Evolutionary conservation across 2,329 filamentous ascomycete genomes (phyloP).

Genomic region (Didymellaceae sp.): DNA sequence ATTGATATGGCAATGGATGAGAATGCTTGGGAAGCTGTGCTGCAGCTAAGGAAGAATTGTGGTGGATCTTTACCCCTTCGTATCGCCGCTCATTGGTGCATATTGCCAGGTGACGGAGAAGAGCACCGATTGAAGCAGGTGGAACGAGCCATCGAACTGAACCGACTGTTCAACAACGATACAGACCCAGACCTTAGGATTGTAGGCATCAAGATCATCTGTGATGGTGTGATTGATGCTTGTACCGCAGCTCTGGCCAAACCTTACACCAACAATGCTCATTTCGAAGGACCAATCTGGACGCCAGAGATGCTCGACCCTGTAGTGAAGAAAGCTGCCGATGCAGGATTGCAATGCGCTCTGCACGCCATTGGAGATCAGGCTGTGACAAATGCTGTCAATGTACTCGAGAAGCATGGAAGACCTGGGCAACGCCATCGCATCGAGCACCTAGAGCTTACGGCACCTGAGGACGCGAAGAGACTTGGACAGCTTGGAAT

Average conservation of each 20-base stretch:
- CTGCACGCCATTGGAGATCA: conserved; percentile 71
- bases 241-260: conserved; percentile 68
- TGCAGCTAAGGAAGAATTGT: conserved; percentile 45
- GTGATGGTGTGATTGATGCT: conserved; percentile 69
- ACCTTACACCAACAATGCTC: conserved; percentile 61
- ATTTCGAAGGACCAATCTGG: conserved; percentile 62
- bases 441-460: conserved; percentile 70
- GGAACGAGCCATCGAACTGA: conserved; percentile 58
- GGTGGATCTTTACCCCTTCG: conserved; percentile 53
- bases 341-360: conserved; percentile 64
- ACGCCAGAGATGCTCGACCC: conserved; percentile 58
- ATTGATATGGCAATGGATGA: conserved; percentile 68
- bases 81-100: conserved; percentile 64
- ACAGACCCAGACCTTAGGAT: conserved; percentile 59
- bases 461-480: conserved; percentile 60
- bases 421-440: conserved; percentile 61
- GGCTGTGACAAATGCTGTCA: conserved; percentile 64
- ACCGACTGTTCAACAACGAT: conserved; percentile 52
- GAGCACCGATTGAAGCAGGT: conserved; percentile 58
- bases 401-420: conserved; percentile 58
- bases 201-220: conserved; percentile 69
- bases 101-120: conserved; percentile 55
- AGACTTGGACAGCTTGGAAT: conserved; percentile 66
- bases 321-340: conserved; percentile 62
- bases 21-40: conserved; percentile 60